Base-by-base conservation (phyloP, 2,329 filamentous ascomycete genomes). In the Passalora sequoiae region DNA sequence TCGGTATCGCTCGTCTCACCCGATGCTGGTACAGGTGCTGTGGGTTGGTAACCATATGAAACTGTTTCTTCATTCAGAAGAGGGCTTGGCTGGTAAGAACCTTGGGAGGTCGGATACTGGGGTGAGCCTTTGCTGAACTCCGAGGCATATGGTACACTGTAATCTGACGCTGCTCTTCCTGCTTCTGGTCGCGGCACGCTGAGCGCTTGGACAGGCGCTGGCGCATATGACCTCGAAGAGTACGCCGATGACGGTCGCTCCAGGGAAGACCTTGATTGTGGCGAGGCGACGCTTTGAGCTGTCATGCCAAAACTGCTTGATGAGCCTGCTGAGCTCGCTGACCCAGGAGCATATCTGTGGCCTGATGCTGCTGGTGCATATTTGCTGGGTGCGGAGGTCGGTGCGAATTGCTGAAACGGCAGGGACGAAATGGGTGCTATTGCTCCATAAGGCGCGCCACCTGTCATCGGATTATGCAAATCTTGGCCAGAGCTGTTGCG, bases 401-500 rank as follows among this genome's bases (percentile, higher is more conserved):
- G 43, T 22, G 49, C 40, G 12, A 44, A 53, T n/a, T 44, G 40
- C 38, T 48, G 52, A 9, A 40, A 43, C 1, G 49, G 44, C 5
- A 50, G 36, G 6, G 46, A 33, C 8, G 49, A 49, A 27, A 47
- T 38, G 8, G 47, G 41, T 25, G 49, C 33, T 17, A 17, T 36
- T 37, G 28, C 33, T n/a, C 54, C 47, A 15, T 56, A 54, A 8
- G 57, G 32, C 8, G 53, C 42, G n/a, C 53, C 46, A 31, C 47
- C 53, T 29, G 46, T 52, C 53, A 60, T 79, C 4, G 73, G 68
- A 8, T 81, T 82, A 60, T 92, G 94, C 4, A 86, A 67, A 54
- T 51, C 46, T 10, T 47, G 42, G 3, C 96, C 89, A 33, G 87
- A 80, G 56, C 76, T 80, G 4, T 76, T 78, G 3, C 69, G 65